phyloP scores from a whole-genome alignment of 257 asterid species.

The Anisodus acutangulus region DNA sequence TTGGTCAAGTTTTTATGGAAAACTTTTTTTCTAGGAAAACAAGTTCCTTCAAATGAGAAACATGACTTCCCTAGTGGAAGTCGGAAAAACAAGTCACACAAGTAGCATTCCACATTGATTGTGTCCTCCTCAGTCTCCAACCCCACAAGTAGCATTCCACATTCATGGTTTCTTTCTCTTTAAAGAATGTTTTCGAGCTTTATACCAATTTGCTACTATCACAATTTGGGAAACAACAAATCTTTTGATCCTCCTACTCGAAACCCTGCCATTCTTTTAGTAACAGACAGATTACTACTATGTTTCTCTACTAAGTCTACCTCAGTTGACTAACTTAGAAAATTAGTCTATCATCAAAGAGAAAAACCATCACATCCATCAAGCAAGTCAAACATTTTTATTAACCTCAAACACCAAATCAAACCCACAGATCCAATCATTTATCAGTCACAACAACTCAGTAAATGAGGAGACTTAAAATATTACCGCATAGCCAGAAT shows the following conservation, averaged over 20 bases:
- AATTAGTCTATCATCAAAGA: neutral
- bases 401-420: neutral
- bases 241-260: neutral
- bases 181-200: neutral
- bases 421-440: slow-evolving; percentile 23
- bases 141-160: too few relatives aligned
- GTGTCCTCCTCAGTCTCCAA: too few relatives aligned
- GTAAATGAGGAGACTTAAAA: too few relatives aligned
- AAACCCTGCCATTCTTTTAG: neutral
- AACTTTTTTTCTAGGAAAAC: too few relatives aligned
- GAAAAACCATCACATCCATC: neutral
- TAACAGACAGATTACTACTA: neutral
- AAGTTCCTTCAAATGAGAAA: too few relatives aligned
- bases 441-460: neutral
- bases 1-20: too few relatives aligned
- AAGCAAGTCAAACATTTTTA: slow-evolving; percentile 11
- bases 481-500: neutral
- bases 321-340: slow-evolving; percentile 16
- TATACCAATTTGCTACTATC: neutral
- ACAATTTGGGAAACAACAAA: too few relatives aligned
- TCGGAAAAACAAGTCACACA: too few relatives aligned
- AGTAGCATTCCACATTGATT: too few relatives aligned
- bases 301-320: neutral
- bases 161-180: neutral
- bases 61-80: too few relatives aligned